Percentiles rank a stretch among this genome's conserved stretches.
Evolutionary conservation across 345 rosid species (phyloP).

Genomic region (Dipteronia sinensis): DNA sequence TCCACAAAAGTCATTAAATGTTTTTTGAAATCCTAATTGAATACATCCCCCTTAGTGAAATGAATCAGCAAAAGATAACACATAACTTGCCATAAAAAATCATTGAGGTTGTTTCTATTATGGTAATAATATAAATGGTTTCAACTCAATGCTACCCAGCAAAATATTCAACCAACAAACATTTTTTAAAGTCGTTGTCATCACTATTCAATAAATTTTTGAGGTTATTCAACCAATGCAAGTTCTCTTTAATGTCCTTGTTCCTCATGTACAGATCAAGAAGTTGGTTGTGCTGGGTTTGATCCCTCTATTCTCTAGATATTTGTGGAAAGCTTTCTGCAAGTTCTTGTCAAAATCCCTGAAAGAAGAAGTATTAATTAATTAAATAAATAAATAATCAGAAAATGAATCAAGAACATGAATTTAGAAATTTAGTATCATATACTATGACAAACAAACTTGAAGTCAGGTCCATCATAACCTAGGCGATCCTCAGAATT

Average conservation of each 20-base stretch:
- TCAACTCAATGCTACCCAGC: no score
- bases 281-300: slow-evolving; percentile 42
- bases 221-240: slow-evolving; percentile 57
- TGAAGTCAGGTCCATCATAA: slow-evolving; percentile 69
- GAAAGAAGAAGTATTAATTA: slow-evolving; percentile 1
- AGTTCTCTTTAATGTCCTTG: slow-evolving; percentile 62
- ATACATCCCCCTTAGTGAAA: no score
- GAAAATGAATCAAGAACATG: background rate
- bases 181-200: background rate
- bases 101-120: no score
- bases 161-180: background rate
- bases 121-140: no score
- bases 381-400: background rate
- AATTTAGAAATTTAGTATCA: background rate
- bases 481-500: slow-evolving; percentile 45
- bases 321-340: slow-evolving; percentile 63
- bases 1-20: no score
- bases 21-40: no score
- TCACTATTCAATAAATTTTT: slow-evolving; percentile 49
- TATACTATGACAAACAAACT: slow-evolving; percentile 34
- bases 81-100: background rate
- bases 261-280: slow-evolving; percentile 46
- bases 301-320: slow-evolving; percentile 67
- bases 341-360: slow-evolving; percentile 73
- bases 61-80: background rate